Conservation (phyloP, 2,329 filamentous ascomycete genomes). For the Talaromyces piceae region DNA sequence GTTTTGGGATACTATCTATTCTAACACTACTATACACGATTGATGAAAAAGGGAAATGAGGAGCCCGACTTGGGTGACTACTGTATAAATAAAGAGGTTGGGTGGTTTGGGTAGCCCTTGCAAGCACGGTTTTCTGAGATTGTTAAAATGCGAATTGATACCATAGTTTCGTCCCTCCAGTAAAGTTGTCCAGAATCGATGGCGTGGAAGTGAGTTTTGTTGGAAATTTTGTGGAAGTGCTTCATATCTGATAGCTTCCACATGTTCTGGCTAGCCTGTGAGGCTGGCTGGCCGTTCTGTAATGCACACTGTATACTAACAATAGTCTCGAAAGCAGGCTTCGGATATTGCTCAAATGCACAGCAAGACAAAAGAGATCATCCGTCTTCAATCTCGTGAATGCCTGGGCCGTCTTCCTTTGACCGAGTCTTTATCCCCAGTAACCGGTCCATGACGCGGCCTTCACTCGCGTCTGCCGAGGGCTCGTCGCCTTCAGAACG, state of each 20-base stretch:
- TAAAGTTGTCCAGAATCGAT: too few species aligned
- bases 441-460: constrained; percentile 26
- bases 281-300: not conserved
- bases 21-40: constrained; percentile 8
- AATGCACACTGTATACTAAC: not conserved
- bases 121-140: not conserved
- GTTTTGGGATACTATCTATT: constrained; percentile 5
- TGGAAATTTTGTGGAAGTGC: too few species aligned
- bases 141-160: not conserved
- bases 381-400: constrained; percentile 28
- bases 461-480: constrained; percentile 15
- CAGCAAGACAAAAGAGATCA: not conserved
- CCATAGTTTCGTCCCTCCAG: not conserved
- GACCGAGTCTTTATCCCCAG: constrained; percentile 27
- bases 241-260: too few species aligned
- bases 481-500: constrained; percentile 15
- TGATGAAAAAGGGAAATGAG: constrained; percentile 12
- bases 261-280: not conserved
- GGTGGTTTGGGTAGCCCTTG: not conserved
- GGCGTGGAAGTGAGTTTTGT: too few species aligned
- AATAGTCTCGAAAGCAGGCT: too few species aligned
- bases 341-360: too few species aligned
- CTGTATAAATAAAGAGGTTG: constrained; percentile 9
- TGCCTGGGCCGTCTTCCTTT: constrained; percentile 30
- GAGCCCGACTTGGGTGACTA: constrained; percentile 10